phyloP scores from a whole-genome alignment of 495 filamentous ascomycete species.

The Cercophora newfieldiana region DNA sequence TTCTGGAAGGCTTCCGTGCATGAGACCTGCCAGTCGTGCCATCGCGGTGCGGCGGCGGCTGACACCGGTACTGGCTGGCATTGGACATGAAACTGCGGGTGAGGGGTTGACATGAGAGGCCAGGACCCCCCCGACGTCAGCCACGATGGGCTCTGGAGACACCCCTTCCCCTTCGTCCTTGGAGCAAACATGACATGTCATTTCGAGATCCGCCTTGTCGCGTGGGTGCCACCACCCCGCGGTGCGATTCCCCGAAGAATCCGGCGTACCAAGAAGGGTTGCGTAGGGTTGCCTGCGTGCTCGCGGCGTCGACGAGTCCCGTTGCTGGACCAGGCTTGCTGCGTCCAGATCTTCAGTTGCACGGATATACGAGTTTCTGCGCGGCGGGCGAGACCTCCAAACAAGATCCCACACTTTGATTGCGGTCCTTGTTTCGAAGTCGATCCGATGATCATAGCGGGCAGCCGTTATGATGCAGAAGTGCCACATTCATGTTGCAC shows the following conservation, averaged over 20 bases:
- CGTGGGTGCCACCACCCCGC: background rate
- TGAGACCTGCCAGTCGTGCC: conserved; percentile 1
- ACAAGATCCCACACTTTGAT: background rate
- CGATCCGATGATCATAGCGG: conserved; percentile 5
- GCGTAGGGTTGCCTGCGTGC: background rate
- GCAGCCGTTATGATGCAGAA: background rate
- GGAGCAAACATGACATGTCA: conserved; percentile 2
- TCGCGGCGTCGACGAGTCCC: background rate
- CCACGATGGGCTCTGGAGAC: background rate
- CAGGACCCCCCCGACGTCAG: no score
- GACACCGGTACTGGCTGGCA: conserved; percentile 1
- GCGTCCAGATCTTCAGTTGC: background rate
- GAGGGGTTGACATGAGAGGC: conserved; percentile 1
- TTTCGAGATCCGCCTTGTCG: conserved; percentile 5
- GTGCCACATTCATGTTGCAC: background rate
- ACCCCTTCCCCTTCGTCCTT: background rate
- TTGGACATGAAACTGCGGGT: conserved; percentile 15
- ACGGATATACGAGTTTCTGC: background rate
- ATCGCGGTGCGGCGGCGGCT: background rate
- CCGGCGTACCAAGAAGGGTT: no score
- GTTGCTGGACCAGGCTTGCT: background rate
- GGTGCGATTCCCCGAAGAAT: background rate
- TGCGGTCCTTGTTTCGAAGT: conserved; percentile 1
- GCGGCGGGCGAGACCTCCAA: background rate
- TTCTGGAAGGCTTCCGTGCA: conserved; percentile 18